Evolutionary conservation across 257 asterid genomes (phyloP).

Genomic region (Buddleja alternifolia): DNA sequence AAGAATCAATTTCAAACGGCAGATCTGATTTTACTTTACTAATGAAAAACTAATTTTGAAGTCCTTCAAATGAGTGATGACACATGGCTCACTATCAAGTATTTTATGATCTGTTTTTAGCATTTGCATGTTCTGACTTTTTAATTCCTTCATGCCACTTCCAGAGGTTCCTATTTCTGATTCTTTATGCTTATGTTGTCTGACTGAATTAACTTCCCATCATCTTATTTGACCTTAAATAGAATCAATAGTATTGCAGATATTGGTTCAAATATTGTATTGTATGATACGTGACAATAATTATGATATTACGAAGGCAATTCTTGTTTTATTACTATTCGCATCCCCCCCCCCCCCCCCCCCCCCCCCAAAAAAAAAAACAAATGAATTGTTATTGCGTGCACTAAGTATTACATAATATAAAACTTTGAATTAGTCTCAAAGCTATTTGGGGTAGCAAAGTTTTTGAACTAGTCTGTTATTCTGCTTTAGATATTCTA

Average conservation of each 20-base stretch:
- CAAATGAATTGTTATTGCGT: neutral
- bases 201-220: neutral
- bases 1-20: conserved; percentile 13
- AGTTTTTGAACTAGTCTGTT: neutral
- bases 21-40: neutral
- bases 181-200: conserved; percentile 1
- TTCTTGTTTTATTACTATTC: neutral
- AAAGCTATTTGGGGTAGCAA: neutral
- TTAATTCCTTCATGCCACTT: neutral
- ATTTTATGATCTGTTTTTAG: neutral
- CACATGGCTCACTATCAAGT: neutral
- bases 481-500: conserved; percentile 17
- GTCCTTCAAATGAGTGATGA: neutral
- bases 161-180: neutral
- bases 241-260: neutral
- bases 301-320: neutral
- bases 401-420: conserved; percentile 8
- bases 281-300: neutral
- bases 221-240: neutral
- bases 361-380: too few species aligned
- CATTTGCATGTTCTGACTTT: conserved; percentile 12
- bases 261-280: conserved; percentile 6
- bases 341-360: too few species aligned
- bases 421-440: neutral
- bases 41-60: conserved; percentile 8